Percentiles rank a stretch among this genome's conserved stretches.
These are phyloP conservation scores for Huntiella omanensis DNA, from an alignment of 2,329 filamentous ascomycete genomes.

Conservation along the genomic window DNA sequence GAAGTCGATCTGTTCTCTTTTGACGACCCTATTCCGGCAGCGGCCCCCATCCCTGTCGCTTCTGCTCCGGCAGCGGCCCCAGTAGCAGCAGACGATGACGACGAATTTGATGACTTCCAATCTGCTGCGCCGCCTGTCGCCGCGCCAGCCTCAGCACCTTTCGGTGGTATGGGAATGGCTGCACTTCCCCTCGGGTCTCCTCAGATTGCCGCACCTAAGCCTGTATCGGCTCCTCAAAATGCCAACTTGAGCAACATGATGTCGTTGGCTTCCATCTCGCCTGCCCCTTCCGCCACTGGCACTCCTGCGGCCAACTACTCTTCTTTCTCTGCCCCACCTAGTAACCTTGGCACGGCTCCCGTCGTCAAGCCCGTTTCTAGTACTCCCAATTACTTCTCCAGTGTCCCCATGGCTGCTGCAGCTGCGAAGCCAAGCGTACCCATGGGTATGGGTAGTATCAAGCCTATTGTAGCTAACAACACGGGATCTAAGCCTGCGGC, in stretches of 20 bases:
- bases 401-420: slow-evolving; percentile 30
- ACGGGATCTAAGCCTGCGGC: slow-evolving; percentile 27
- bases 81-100: slow-evolving; percentile 42
- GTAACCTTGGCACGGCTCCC: slow-evolving; percentile 14
- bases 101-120: slow-evolving; percentile 96
- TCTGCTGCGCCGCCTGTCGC: slow-evolving; percentile 49
- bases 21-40: slow-evolving; percentile 42
- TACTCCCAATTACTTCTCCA: slow-evolving; percentile 90
- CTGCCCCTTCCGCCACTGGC: slow-evolving; percentile 38
- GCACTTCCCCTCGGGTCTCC: slow-evolving; percentile 33
- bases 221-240: slow-evolving; percentile 65
- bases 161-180: slow-evolving; percentile 24
- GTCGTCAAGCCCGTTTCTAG: slow-evolving; percentile 42
- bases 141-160: slow-evolving; percentile 21
- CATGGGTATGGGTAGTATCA: slow-evolving; percentile 1
- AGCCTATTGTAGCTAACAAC: slow-evolving; percentile 18
- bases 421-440: background rate
- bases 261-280: slow-evolving; percentile 63
- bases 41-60: slow-evolving; percentile 22
- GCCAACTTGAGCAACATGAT: slow-evolving; percentile 65
- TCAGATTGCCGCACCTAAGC: slow-evolving; percentile 49
- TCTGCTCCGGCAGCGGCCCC: slow-evolving; percentile 2
- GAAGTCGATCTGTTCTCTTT: slow-evolving; percentile 87
- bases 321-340: slow-evolving; percentile 33
- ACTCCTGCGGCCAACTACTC: slow-evolving; percentile 44